phyloP scores from a whole-genome alignment of 73 alveolate genomes.

The Paramecium caudatum region DNA sequence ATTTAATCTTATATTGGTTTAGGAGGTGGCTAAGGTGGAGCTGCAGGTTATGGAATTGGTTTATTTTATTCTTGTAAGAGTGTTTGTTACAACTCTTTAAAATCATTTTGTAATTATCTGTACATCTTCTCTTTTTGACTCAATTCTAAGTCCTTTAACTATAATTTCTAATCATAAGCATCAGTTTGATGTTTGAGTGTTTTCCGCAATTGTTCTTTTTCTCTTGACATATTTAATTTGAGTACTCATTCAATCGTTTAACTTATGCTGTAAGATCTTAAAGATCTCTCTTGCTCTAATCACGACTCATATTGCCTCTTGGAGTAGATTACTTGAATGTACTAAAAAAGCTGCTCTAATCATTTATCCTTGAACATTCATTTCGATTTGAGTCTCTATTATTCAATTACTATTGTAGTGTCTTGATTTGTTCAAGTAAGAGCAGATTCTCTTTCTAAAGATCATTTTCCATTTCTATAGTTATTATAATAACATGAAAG shows the following conservation, averaged over 20 bases:
- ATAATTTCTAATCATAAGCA: constrained; percentile 30
- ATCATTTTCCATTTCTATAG: constrained; percentile 60
- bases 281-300: constrained; percentile 44
- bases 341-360: constrained; percentile 60
- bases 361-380: constrained; percentile 33
- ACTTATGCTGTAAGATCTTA: constrained; percentile 21
- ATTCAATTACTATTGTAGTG: background rate
- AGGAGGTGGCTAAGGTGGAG: background rate
- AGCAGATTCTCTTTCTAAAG: constrained; percentile 33
- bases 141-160: constrained; percentile 16
- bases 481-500: too few species aligned
- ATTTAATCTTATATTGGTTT: constrained; percentile 16
- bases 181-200: constrained; percentile 48
- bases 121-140: constrained; percentile 6
- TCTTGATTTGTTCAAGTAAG: background rate
- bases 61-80: constrained; percentile 28
- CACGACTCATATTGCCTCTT: constrained; percentile 29
- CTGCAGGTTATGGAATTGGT: constrained; percentile 42
- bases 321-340: constrained; percentile 50
- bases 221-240: background rate
- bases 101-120: constrained; percentile 13
- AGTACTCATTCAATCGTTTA: constrained; percentile 47
- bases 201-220: constrained; percentile 46
- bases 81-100: constrained; percentile 2
- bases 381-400: background rate